phyloP scores from a whole-genome alignment of 345 rosid species.

The Populus tremula region DNA sequence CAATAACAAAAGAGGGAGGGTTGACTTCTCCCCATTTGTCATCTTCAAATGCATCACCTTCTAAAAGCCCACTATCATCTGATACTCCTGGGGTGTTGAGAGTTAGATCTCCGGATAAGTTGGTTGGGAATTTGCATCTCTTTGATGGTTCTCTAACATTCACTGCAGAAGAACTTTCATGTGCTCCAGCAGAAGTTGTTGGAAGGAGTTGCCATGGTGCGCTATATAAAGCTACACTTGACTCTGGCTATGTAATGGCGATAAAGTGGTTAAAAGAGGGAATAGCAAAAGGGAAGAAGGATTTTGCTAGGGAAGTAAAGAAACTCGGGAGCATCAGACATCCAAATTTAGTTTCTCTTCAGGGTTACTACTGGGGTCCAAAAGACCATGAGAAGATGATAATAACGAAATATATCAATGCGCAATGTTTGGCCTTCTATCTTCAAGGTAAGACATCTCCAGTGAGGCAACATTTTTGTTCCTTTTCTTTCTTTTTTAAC shows the following conservation, averaged over 20 bases:
- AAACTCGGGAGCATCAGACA: conserved; percentile 83
- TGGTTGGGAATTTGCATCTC: conserved; percentile 70
- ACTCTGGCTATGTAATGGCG: conserved; percentile 54
- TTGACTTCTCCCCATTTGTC: conserved; percentile 51
- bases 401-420: conserved; percentile 59
- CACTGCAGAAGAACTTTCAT: conserved; percentile 77
- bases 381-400: conserved; percentile 80
- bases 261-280: conserved; percentile 90
- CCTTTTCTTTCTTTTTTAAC: neutral
- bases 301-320: conserved; percentile 81
- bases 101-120: conserved; percentile 59
- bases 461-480: neutral
- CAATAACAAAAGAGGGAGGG: conserved; percentile 38
- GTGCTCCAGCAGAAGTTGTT: conserved; percentile 79
- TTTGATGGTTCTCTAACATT: conserved; percentile 58
- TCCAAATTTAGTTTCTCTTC: conserved; percentile 77
- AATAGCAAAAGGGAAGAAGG: conserved; percentile 72
- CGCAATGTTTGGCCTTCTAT: conserved; percentile 61
- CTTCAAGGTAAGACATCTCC: conserved; percentile 60
- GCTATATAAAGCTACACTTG: conserved; percentile 67
- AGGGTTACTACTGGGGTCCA: conserved; percentile 85
- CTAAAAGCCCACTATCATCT: conserved; percentile 37
- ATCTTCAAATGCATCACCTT: conserved; percentile 55
- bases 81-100: conserved; percentile 37
- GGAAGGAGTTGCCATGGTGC: conserved; percentile 92